Conservation (phyloP, 352 stramenopile genomes). For the Pythium oligandrum region DNA sequence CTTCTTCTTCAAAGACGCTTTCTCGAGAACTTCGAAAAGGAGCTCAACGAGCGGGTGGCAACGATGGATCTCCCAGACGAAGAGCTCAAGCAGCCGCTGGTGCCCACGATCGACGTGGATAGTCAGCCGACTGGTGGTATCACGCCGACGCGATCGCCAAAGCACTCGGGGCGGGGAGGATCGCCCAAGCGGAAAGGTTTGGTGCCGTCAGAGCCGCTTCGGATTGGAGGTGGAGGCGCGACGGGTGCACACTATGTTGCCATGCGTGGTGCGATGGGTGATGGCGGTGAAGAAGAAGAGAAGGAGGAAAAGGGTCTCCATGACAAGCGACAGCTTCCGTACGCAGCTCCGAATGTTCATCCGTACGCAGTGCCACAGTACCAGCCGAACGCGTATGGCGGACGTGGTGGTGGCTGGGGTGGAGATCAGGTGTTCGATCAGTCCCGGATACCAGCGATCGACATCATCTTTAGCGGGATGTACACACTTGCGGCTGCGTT, state of each 20-base stretch:
- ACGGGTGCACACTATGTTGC: conserved; percentile 30
- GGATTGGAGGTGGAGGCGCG: conserved; percentile 1
- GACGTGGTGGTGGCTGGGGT: conserved; percentile 37
- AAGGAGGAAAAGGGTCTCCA: conserved; percentile 33
- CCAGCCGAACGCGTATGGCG: conserved; percentile 51
- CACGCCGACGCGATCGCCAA: conserved; percentile 8
- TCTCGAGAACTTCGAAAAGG: conserved; percentile 4
- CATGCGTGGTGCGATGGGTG: conserved; percentile 21
- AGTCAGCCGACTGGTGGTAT: no score
- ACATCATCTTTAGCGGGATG: conserved; percentile 82
- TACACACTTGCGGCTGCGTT: conserved; percentile 80
- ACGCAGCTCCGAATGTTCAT: conserved; percentile 70
- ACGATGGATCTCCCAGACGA: conserved; percentile 69
- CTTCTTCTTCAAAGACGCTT: not conserved
- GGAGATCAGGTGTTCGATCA: conserved; percentile 36
- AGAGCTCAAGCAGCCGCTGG: conserved; percentile 73
- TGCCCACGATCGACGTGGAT: conserved; percentile 18
- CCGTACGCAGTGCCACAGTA: conserved; percentile 81
- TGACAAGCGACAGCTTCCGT: conserved; percentile 42
- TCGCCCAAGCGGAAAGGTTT: conserved; percentile 17
- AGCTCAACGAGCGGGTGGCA: conserved; percentile 1
- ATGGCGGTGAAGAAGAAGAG: conserved; percentile 51
- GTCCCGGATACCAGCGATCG: conserved; percentile 46
- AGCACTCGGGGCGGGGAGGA: conserved; percentile 4
- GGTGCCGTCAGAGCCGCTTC: conserved; percentile 17